These are phyloP conservation scores for Pisolithus thermaeus DNA, from an alignment of 1,284 basidiomycete genomes.

Conservation along the genomic window DNA sequence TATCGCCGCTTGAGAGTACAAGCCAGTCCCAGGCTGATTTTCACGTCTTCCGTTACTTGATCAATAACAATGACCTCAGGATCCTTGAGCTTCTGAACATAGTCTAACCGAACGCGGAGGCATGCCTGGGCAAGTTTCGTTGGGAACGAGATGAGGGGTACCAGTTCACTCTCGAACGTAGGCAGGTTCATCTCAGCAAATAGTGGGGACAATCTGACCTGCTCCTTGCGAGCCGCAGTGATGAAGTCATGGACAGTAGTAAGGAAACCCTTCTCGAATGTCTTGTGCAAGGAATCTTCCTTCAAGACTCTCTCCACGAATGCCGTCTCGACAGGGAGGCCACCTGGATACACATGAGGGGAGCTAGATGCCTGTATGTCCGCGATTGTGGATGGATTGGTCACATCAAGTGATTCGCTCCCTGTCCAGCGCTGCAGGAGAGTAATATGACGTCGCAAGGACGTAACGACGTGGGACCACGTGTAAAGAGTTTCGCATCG, in stretches of 20 bases:
- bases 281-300: conserved; percentile 91
- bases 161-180: conserved; percentile 88
- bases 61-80: conserved; percentile 90
- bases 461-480: conserved; percentile 81
- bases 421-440: conserved; percentile 89
- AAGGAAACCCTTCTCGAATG: conserved; percentile 92
- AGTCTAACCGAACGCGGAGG: conserved; percentile 85
- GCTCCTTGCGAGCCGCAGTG: conserved; percentile 81
- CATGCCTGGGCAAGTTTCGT: conserved; percentile 92
- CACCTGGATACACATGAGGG: conserved; percentile 21
- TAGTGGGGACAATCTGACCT: conserved; percentile 70
- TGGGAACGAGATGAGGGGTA: conserved; percentile 92
- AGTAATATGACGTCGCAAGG: conserved; percentile 71
- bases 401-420: conserved; percentile 85
- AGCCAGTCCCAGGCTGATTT: conserved; percentile 88
- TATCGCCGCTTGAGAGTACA: conserved; percentile 95
- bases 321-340: conserved; percentile 54
- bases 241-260: conserved; percentile 85
- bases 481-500: conserved; percentile 84
- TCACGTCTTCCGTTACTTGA: conserved; percentile 92
- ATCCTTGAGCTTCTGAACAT: conserved; percentile 85
- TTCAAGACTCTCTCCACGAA: conserved; percentile 95
- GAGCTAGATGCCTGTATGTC: conserved; percentile 45
- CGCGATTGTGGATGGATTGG: conserved; percentile 60
- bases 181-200: conserved; percentile 88